phyloP scores from a whole-genome alignment of 495 filamentous ascomycete species.

The Podospora australis region DNA sequence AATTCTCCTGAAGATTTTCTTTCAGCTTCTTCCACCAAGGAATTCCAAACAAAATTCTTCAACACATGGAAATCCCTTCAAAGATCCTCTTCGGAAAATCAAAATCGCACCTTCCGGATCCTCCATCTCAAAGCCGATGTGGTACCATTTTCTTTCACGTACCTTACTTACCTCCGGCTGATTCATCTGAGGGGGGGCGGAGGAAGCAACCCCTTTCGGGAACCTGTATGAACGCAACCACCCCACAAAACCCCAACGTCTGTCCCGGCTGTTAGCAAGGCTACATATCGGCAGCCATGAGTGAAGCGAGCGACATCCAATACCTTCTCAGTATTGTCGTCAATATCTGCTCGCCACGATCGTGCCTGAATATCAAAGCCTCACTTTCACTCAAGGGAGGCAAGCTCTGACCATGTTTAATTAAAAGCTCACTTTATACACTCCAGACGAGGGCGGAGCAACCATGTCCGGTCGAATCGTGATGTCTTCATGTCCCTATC shows the following conservation, averaged over 20 bases:
- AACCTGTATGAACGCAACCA: not conserved
- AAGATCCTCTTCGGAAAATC: no score
- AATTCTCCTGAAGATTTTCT: no score
- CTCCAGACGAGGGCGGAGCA: constrained; percentile 17
- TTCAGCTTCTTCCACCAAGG: no score
- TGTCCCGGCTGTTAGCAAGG: constrained; percentile 8
- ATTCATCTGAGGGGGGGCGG: constrained; percentile 17
- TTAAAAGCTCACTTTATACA: constrained; percentile 9
- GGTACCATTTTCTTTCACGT: not conserved
- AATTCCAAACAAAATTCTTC: no score
- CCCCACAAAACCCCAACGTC: not conserved
- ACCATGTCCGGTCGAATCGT: constrained; percentile 13
- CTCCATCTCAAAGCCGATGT: no score
- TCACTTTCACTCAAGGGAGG: not conserved
- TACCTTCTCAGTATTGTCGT: not conserved
- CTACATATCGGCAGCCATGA: not conserved
- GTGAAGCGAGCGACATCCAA: no score
- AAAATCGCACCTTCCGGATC: no score
- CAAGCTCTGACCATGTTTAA: constrained; percentile 1
- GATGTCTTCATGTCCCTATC: constrained; percentile 12
- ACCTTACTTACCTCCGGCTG: constrained; percentile 10
- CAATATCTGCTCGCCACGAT: not conserved
- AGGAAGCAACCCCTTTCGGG: constrained; percentile 12
- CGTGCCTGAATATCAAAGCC: not conserved
- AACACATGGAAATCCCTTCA: no score